Percentiles rank a stretch among this genome's conserved stretches.
phyloP scores from a whole-genome alignment of 2,329 filamentous ascomycete species.

The Colletotrichum sp. region DNA sequence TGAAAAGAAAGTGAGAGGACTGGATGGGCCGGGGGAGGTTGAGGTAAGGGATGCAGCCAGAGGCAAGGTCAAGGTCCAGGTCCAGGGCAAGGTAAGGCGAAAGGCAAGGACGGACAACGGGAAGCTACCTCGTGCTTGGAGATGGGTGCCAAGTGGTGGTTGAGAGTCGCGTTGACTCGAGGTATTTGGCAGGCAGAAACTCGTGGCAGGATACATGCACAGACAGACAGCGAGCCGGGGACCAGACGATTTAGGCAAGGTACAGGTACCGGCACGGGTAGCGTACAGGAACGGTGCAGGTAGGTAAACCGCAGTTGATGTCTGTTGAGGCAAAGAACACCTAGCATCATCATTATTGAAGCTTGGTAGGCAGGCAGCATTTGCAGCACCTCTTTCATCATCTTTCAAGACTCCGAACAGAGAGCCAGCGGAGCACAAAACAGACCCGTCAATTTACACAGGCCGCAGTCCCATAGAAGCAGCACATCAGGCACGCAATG shows the following conservation, averaged over 20 bases:
- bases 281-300: not conserved
- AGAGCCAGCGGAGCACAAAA: not conserved
- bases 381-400: not conserved
- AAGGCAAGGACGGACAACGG: not conserved
- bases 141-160: not conserved
- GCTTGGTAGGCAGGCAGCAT: not conserved
- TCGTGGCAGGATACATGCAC: not conserved
- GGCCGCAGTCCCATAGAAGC: not conserved
- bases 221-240: not conserved
- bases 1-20: conserved; percentile 6
- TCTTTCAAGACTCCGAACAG: no score
- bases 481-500: not conserved
- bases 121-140: not conserved
- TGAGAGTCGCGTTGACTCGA: not conserved
- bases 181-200: not conserved
- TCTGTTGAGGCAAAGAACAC: not conserved
- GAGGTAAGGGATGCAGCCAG: not conserved
- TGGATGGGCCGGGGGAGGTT: not conserved
- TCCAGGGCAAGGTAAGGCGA: not conserved
- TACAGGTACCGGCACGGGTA: not conserved
- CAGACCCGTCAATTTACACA: not conserved
- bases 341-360: not conserved
- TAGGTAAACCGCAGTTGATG: not conserved
- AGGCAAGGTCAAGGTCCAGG: not conserved
- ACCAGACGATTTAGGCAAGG: conserved; percentile 1